Evolutionary conservation across 2,329 filamentous ascomycete species (phyloP).

Genomic region (Alternaria atra): DNA sequence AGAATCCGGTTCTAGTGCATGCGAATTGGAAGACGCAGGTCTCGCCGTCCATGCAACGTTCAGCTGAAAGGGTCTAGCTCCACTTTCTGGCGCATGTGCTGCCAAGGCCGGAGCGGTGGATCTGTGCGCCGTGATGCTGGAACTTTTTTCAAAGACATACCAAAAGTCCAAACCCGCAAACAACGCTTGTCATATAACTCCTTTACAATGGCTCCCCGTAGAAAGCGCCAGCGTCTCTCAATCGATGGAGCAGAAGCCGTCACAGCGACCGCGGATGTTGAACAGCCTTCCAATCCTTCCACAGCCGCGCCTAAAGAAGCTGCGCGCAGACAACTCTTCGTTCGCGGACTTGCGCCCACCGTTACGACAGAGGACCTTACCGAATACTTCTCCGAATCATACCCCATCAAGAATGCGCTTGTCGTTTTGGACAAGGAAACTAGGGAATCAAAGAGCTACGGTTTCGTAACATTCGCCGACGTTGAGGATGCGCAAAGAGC

Average conservation of each 20-base stretch:
- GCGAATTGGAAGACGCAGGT: background rate
- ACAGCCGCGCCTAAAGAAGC: conserved; percentile 36
- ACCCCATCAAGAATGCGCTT: conserved; percentile 94
- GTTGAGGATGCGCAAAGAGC: conserved; percentile 87
- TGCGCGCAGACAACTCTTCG: conserved; percentile 72
- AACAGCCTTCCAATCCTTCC: conserved; percentile 23
- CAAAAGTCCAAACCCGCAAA: conserved; percentile 3
- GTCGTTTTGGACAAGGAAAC: conserved; percentile 87
- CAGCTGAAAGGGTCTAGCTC: conserved; percentile 5
- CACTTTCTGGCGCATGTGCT: conserved; percentile 3
- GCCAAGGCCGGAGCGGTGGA: conserved; percentile 21
- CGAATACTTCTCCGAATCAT: conserved; percentile 91
- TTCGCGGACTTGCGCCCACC: conserved; percentile 81
- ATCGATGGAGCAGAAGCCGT: conserved; percentile 48
- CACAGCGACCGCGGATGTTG: conserved; percentile 37
- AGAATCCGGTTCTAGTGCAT: background rate
- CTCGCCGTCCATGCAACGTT: conserved; percentile 2
- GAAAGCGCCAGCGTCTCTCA: conserved; percentile 54
- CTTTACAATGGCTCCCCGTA: conserved; percentile 49
- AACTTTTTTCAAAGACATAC: conserved; percentile 23
- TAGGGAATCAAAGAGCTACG: conserved; percentile 89
- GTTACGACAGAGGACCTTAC: conserved; percentile 85
- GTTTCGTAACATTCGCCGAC: conserved; percentile 97
- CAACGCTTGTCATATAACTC: background rate
- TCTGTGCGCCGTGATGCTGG: conserved; percentile 17